Conservation (phyloP, 306 rosid genomes). For the Potentilla sterilis region DNA sequence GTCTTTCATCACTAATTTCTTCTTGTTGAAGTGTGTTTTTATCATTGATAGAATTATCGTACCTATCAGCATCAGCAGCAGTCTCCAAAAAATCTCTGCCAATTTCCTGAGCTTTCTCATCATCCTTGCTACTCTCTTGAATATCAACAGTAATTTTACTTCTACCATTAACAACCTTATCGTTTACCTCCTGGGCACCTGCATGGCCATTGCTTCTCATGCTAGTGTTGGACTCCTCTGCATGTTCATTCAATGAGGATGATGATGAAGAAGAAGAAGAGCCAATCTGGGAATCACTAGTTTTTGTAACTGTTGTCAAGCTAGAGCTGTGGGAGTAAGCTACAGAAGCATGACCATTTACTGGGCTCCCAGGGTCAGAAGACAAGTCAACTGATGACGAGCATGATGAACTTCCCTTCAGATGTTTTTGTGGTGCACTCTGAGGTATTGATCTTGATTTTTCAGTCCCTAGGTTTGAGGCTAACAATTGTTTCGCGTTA, state of each 20-base stretch:
- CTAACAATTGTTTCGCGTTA: slow-evolving; percentile 36
- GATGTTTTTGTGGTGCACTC: slow-evolving; percentile 32
- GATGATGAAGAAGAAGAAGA: slow-evolving; percentile 49
- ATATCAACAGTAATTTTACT: slow-evolving; percentile 18
- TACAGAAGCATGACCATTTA: slow-evolving; percentile 43
- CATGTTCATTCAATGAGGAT: slow-evolving; percentile 31
- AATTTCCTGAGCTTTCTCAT: slow-evolving; percentile 33
- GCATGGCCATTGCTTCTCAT: slow-evolving; percentile 37
- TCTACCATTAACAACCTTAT: slow-evolving; percentile 23
- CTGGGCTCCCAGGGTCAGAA: slow-evolving; percentile 62
- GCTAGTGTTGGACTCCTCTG: slow-evolving; percentile 34
- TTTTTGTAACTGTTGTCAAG: slow-evolving; percentile 33
- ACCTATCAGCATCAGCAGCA: slow-evolving; percentile 27
- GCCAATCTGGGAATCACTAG: slow-evolving; percentile 31
- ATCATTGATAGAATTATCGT: slow-evolving; percentile 34
- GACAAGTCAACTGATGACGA: slow-evolving; percentile 56
- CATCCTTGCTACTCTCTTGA: slow-evolving; percentile 25
- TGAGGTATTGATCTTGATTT: slow-evolving; percentile 38
- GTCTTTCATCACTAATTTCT: slow-evolving; percentile 28
- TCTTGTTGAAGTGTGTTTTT: slow-evolving; percentile 25
- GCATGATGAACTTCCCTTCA: slow-evolving; percentile 49
- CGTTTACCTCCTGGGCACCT: slow-evolving; percentile 33
- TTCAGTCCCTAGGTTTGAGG: slow-evolving; percentile 43
- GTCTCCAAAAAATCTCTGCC: slow-evolving; percentile 31
- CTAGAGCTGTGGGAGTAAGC: slow-evolving; percentile 38